These are phyloP conservation scores for Sugiyamaella lignohabitans DNA, from an alignment of 805 yeast species.

Conservation along the genomic window DNA sequence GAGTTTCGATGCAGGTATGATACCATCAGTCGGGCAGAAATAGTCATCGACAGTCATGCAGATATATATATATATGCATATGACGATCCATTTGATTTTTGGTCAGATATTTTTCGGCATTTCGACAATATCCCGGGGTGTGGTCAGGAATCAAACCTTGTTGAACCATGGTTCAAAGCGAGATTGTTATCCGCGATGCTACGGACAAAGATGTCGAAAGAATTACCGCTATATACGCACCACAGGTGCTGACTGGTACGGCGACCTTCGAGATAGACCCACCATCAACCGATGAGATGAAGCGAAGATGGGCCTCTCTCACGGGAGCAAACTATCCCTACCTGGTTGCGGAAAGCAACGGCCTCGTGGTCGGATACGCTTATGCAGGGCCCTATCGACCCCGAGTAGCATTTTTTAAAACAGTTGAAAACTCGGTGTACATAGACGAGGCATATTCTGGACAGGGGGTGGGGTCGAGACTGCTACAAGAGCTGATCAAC, in stretches of 20 bases:
- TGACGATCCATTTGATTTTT: no score
- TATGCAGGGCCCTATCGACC: constrained; percentile 5
- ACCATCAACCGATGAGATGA: neutral
- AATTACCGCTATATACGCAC: constrained; percentile 3
- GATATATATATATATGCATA: no score
- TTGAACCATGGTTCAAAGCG: no score
- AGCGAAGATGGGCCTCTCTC: neutral
- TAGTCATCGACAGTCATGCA: no score
- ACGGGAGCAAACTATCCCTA: neutral
- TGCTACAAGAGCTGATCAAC: neutral
- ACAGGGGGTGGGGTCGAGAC: constrained; percentile 4
- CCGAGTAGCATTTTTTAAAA: constrained; percentile 2
- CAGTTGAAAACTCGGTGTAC: constrained; percentile 7
- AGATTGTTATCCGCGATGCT: neutral
- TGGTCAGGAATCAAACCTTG: no score
- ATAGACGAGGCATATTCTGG: neutral
- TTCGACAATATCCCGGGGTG: no score
- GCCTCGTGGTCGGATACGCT: constrained; percentile 7
- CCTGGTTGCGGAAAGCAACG: constrained; percentile 5
- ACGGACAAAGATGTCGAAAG: neutral
- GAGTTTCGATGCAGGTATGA: no score
- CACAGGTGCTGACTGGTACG: constrained; percentile 1
- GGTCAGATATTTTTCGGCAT: no score
- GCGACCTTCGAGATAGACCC: constrained; percentile 7
- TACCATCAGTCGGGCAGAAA: no score